These are phyloP conservation scores for Loxodes magnus DNA, from an alignment of 73 alveolate species.

Conservation along the genomic window DNA sequence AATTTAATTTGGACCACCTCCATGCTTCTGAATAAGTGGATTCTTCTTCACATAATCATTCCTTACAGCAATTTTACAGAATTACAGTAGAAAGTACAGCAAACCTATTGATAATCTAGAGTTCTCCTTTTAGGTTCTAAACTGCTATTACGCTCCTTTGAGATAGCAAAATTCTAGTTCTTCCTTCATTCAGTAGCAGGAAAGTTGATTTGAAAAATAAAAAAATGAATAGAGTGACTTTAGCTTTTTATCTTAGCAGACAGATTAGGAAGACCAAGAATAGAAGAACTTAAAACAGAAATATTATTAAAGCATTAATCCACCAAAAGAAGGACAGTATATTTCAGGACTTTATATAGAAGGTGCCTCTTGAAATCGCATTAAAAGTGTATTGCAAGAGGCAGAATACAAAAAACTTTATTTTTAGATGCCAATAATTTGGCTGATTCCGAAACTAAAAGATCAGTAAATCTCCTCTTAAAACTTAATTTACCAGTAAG, in stretches of 20 bases:
- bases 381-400: too few relatives aligned
- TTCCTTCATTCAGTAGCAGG: background rate
- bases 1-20: constrained; percentile 74
- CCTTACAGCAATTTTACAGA: constrained; percentile 67
- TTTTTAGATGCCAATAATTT: too few relatives aligned
- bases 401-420: too few relatives aligned
- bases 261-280: constrained; percentile 59
- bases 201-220: background rate
- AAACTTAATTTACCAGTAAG: too few relatives aligned
- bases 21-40: constrained; percentile 76
- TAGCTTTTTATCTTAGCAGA: constrained; percentile 22
- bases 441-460: too few relatives aligned
- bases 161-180: constrained; percentile 47
- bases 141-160: constrained; percentile 51
- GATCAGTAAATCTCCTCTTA: too few relatives aligned
- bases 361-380: constrained; percentile 97
- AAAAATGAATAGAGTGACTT: background rate
- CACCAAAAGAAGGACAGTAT: constrained; percentile 84
- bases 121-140: constrained; percentile 64
- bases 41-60: constrained; percentile 80
- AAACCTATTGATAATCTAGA: constrained; percentile 78
- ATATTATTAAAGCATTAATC: constrained; percentile 60
- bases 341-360: constrained; percentile 90
- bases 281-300: constrained; percentile 55
- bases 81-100: constrained; percentile 60